Conservation (phyloP, 805 yeast species). For the Starmerella riodocensis region DNA sequence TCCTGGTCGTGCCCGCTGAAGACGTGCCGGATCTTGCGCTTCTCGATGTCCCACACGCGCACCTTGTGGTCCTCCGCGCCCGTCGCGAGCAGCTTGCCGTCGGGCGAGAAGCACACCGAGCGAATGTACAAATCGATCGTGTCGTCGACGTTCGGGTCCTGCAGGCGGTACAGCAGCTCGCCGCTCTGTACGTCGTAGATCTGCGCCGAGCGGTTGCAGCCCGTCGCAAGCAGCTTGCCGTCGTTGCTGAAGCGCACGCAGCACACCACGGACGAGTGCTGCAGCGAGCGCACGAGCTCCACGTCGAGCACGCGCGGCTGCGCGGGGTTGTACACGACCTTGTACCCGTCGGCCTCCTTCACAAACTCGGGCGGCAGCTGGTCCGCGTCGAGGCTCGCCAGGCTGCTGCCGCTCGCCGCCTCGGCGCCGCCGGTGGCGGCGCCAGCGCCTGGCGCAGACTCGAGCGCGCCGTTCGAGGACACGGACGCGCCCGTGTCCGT, state of each 20-base stretch:
- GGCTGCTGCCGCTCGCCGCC: conserved; percentile 19
- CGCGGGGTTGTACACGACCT: conserved; percentile 80
- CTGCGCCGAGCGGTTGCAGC: conserved; percentile 91
- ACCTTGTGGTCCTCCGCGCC: conserved; percentile 70
- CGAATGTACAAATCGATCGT: conserved; percentile 82
- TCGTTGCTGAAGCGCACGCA: conserved; percentile 87
- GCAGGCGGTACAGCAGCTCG: conserved; percentile 69
- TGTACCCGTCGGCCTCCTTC: conserved; percentile 59
- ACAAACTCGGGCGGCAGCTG: conserved; percentile 3
- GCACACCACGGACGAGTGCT: conserved; percentile 90
- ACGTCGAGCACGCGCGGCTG: conserved; percentile 66
- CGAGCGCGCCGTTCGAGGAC: too few species aligned
- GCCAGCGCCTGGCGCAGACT: too few species aligned
- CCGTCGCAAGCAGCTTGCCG: conserved; percentile 89
- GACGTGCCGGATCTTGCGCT: conserved; percentile 72
- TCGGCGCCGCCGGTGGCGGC: conserved; percentile 15
- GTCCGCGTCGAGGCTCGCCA: conserved; percentile 59
- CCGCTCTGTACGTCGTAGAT: conserved; percentile 89
- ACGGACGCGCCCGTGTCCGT: too few species aligned
- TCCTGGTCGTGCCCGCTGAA: conserved; percentile 91
- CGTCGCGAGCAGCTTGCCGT: conserved; percentile 82
- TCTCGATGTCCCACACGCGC: conserved; percentile 88
- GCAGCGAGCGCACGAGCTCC: conserved; percentile 76
- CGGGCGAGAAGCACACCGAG: conserved; percentile 93
- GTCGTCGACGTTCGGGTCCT: conserved; percentile 63